These are phyloP conservation scores for Tolypocladium capitatum DNA, from an alignment of 2,329 filamentous ascomycete species.

Conservation along the genomic window DNA sequence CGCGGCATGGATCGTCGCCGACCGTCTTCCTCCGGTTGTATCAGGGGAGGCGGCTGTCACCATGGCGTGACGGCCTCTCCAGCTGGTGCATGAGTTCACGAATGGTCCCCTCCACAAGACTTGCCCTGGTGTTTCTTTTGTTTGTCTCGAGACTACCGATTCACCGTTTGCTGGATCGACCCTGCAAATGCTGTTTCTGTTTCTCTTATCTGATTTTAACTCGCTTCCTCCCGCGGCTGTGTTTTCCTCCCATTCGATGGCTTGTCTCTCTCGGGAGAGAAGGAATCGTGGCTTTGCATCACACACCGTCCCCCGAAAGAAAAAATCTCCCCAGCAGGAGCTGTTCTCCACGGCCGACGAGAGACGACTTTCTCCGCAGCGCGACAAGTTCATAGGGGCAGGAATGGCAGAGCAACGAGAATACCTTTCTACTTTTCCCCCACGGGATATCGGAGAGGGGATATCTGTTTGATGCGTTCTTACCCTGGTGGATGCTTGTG, in stretches of 20 bases:
- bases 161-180: constrained; percentile 10
- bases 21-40: constrained; percentile 11
- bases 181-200: constrained; percentile 18
- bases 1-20: constrained; percentile 19
- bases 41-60: constrained; percentile 10
- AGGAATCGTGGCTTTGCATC: constrained; percentile 2
- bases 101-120: not conserved
- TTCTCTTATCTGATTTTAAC: constrained; percentile 1
- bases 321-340: not conserved
- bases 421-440: not conserved
- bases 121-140: constrained; percentile 3
- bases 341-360: constrained; percentile 1
- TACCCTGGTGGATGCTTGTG: not conserved
- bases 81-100: constrained; percentile 10
- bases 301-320: not conserved
- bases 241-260: constrained; percentile 1
- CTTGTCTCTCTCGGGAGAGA: constrained; percentile 6
- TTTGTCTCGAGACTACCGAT: constrained; percentile 7
- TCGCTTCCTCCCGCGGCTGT: constrained; percentile 6
- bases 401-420: not conserved
- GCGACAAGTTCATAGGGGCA: not conserved
- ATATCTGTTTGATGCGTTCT: not conserved
- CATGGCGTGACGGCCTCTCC: constrained; percentile 11
- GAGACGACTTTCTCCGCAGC: not conserved
- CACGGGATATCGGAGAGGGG: not conserved